Conservation (phyloP, 2,329 filamentous ascomycete species). For the Penicillium griseofulvum region DNA sequence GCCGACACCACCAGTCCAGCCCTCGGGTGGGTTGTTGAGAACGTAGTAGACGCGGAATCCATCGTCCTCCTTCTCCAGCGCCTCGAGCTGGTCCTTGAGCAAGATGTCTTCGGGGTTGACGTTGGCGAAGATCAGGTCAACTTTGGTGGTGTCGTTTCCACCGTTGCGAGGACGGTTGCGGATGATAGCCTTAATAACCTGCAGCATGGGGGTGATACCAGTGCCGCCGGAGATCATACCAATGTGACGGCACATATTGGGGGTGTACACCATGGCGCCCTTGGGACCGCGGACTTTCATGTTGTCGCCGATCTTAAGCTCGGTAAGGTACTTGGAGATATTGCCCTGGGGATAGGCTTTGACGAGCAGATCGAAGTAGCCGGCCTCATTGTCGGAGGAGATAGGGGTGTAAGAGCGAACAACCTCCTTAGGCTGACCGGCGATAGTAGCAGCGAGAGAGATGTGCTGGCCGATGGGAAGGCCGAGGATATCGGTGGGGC, state of each 20-base stretch:
- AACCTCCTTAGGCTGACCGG: slow-evolving; percentile 76
- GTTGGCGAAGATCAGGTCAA: slow-evolving; percentile 96
- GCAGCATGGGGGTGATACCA: slow-evolving; percentile 97
- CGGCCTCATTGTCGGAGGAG: slow-evolving; percentile 81
- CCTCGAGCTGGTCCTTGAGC: slow-evolving; percentile 85
- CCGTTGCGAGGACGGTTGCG: slow-evolving; percentile 65
- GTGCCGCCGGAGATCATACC: slow-evolving; percentile 98
- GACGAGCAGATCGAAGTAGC: slow-evolving; percentile 94
- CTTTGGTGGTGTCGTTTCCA: slow-evolving; percentile 77
- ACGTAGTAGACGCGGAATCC: slow-evolving; percentile 91
- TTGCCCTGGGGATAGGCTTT: slow-evolving; percentile 98
- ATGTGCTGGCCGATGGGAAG: slow-evolving; percentile 99
- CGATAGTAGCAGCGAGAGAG: slow-evolving; percentile 80
- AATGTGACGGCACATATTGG: slow-evolving; percentile 94
- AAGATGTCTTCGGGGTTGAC: slow-evolving; percentile 91
- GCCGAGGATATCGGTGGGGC: slow-evolving; percentile 76
- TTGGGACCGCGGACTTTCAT: slow-evolving; percentile 94
- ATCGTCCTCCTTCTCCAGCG: slow-evolving; percentile 71
- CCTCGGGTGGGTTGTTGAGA: slow-evolving; percentile 89
- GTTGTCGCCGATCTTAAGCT: slow-evolving; percentile 75
- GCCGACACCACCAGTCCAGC: slow-evolving; percentile 87
- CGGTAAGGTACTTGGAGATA: slow-evolving; percentile 90
- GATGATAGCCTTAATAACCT: slow-evolving; percentile 88
- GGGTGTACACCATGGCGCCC: slow-evolving; percentile 95
- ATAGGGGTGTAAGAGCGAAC: slow-evolving; percentile 91